phyloP scores from a whole-genome alignment of 352 stramenopile genomes.

The Globisporangium irregulare region DNA sequence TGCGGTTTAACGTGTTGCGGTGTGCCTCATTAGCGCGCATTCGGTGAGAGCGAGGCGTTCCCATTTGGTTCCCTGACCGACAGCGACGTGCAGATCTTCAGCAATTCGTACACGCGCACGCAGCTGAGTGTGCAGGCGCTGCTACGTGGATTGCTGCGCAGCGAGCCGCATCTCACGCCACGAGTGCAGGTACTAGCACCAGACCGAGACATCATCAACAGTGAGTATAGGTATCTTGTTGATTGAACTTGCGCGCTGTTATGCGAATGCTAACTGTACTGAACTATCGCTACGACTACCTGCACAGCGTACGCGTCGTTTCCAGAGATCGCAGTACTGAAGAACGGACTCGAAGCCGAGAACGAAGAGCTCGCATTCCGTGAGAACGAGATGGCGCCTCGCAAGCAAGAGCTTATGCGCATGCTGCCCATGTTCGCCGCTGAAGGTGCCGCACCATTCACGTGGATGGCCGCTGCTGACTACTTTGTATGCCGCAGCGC shows the following conservation, averaged over 20 bases:
- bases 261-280: neutral
- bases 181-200: slow-evolving; percentile 55
- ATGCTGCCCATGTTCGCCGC: slow-evolving; percentile 48
- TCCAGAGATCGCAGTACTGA: slow-evolving; percentile 60
- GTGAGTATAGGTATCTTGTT: slow-evolving; percentile 29
- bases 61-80: slow-evolving; percentile 30
- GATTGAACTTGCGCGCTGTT: neutral
- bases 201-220: slow-evolving; percentile 79
- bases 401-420: slow-evolving; percentile 51
- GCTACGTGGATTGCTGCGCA: slow-evolving; percentile 42
- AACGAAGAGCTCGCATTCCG: slow-evolving; percentile 43
- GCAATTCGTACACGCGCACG: slow-evolving; percentile 75
- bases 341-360: slow-evolving; percentile 43
- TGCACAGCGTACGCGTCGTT: slow-evolving; percentile 54
- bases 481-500: slow-evolving; percentile 74
- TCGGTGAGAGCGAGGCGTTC: slow-evolving; percentile 42
- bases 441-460: slow-evolving; percentile 37
- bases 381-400: slow-evolving; percentile 49
- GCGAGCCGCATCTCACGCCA: slow-evolving; percentile 32
- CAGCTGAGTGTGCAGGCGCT: slow-evolving; percentile 73
- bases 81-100: slow-evolving; percentile 53
- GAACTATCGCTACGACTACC: neutral
- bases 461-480: slow-evolving; percentile 65
- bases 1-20: neutral
- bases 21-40: slow-evolving; percentile 23